phyloP scores from a whole-genome alignment of 768 basidiomycete species.

The Tephrocybe sp. region DNA sequence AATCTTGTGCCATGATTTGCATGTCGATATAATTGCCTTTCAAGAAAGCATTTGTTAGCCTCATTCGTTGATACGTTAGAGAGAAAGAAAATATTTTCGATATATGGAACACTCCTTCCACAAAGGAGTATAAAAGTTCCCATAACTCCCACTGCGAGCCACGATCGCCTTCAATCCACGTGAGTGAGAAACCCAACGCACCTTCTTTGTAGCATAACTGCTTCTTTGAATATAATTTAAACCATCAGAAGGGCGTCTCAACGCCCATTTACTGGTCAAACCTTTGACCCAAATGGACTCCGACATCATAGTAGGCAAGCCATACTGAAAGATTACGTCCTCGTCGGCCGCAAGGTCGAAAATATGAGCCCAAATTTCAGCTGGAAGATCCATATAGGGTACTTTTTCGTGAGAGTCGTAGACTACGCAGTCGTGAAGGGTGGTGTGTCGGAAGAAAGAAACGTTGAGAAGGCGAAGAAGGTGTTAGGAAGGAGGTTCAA shows the following conservation, averaged over 20 bases:
- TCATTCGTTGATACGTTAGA: neutral
- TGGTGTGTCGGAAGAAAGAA: neutral
- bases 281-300: slow-evolving; percentile 65
- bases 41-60: slow-evolving; percentile 1
- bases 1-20: slow-evolving; percentile 57
- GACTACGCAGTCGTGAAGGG: neutral
- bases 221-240: slow-evolving; percentile 54
- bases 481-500: neutral
- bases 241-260: slow-evolving; percentile 60
- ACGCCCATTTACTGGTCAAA: slow-evolving; percentile 45
- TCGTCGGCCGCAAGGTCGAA: slow-evolving; percentile 73
- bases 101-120: too few species aligned
- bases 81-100: neutral
- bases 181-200: slow-evolving; percentile 22
- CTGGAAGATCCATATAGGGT: slow-evolving; percentile 43
- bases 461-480: neutral
- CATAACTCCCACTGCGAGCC: neutral
- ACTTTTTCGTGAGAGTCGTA: neutral
- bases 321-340: slow-evolving; percentile 61
- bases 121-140: neutral
- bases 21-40: slow-evolving; percentile 68
- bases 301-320: slow-evolving; percentile 59
- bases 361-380: slow-evolving; percentile 68
- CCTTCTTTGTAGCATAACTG: slow-evolving; percentile 69
- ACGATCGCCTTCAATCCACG: too few species aligned